These are phyloP conservation scores for Diaporthe australafricana DNA, from an alignment of 2,329 filamentous ascomycete species.

Conservation along the genomic window DNA sequence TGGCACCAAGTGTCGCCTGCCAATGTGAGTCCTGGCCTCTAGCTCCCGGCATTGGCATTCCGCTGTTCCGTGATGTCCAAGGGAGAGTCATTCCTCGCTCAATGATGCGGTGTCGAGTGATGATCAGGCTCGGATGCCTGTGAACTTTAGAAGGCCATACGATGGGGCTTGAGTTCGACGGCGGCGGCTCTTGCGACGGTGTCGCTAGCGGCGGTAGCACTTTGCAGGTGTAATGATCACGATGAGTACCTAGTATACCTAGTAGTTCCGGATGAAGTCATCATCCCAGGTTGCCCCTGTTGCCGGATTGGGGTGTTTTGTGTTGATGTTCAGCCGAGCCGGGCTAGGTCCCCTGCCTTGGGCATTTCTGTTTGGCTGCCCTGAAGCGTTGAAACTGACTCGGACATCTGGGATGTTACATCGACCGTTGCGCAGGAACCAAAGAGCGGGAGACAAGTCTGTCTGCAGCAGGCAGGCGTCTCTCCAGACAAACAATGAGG, in stretches of 20 bases:
- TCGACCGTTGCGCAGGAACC: slow-evolving; percentile 21
- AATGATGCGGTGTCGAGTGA: not conserved
- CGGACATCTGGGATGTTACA: slow-evolving; percentile 22
- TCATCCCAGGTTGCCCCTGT: slow-evolving; percentile 24
- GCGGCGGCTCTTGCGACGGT: too few relatives aligned
- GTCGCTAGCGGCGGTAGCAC: not conserved
- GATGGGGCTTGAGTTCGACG: not conserved
- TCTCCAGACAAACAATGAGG: slow-evolving; percentile 4
- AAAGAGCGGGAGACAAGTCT: slow-evolving; percentile 29
- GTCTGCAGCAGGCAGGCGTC: slow-evolving; percentile 17
- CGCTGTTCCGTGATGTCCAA: not conserved
- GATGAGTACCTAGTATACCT: too few relatives aligned
- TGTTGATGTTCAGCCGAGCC: slow-evolving; percentile 12
- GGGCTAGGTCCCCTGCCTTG: not conserved
- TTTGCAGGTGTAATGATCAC: not conserved
- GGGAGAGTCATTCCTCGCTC: not conserved
- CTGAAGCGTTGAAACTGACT: slow-evolving; percentile 11
- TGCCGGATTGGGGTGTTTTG: slow-evolving; percentile 4
- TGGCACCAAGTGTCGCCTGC: not conserved
- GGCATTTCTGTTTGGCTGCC: slow-evolving; percentile 12
- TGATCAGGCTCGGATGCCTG: not conserved
- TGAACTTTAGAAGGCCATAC: not conserved
- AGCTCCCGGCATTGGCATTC: not conserved
- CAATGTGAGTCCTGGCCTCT: not conserved
- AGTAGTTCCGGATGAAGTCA: slow-evolving; percentile 17